Evolutionary conservation across 176 grass and related monocot genomes (phyloP).

Genomic region (Rhynchospora pubera): DNA sequence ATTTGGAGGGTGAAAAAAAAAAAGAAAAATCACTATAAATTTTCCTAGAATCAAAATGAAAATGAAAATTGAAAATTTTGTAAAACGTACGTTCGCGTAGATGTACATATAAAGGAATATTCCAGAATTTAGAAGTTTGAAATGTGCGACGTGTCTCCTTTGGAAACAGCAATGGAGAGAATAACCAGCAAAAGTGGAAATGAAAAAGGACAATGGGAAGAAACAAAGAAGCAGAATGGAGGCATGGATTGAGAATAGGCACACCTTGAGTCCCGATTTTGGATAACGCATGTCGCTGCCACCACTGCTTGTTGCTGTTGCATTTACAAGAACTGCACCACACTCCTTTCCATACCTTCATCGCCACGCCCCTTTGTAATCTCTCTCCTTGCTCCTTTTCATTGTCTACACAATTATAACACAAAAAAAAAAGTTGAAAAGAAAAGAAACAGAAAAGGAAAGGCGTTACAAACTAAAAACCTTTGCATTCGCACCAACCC

Average conservation of each 20-base stretch:
- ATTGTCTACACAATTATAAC: slow-evolving; percentile 8
- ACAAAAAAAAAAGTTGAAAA: neutral
- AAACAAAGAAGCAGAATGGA: slow-evolving; percentile 17
- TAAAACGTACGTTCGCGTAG: neutral
- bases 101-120: neutral
- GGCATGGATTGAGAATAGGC: slow-evolving; percentile 15
- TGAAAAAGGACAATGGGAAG: neutral
- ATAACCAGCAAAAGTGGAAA: neutral
- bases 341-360: neutral
- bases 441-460: neutral
- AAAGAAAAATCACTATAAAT: neutral
- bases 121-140: neutral
- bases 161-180: neutral
- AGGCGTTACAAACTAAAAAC: neutral
- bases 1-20: neutral
- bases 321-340: slow-evolving; percentile 2
- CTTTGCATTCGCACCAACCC: no score
- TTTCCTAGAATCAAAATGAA: neutral
- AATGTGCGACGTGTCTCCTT: neutral
- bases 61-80: no score
- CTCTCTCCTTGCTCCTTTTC: neutral
- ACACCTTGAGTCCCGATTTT: slow-evolving; percentile 18
- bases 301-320: neutral
- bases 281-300: slow-evolving; percentile 18
- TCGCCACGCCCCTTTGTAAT: neutral